Base-by-base conservation (phyloP, 306 rosid genomes). In the Gillenia trifoliata region DNA sequence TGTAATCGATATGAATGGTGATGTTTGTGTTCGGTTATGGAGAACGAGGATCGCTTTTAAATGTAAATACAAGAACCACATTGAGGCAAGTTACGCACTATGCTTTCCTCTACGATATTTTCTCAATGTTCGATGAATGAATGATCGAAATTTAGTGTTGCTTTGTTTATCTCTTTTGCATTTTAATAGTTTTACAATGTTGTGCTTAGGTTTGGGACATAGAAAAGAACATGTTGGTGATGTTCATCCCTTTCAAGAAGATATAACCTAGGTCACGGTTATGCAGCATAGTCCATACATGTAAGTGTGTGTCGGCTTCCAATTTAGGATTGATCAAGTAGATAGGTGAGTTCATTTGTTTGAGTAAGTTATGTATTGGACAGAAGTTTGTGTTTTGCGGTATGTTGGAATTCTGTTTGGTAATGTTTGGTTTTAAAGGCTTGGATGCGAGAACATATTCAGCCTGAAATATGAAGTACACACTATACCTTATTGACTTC, bases 171-270 rank as follows among this genome's bases (percentile, higher is more conserved):
- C n/a, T 71, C 8, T 28, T 72, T 70, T 2, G 3, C 41, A 8
- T n/a, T 38, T 38, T 38, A 38, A 38, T 38, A 8, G 41, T 38
- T 38, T 38, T 38, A 11, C 41, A 38, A 38, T 11, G 41, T 81
- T 75, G 59, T 38, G 47, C 66, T 33, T 80, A 93, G 98, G 92
- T 93, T 80, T 93, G 98, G 98, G 94, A 91, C 88, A 78, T 91
- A 45, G 94, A 87, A 64, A 80, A 81, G 80, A 91, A 89, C 81
- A 56, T 68, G 36, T 84, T 74, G 79, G 76, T 80, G 78, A 87
- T 73, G 86, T 81, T 73, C 86, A 82, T 73, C 38, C 70, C 77
- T 81, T 66, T 64, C 77, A 82, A 68, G 84, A 83, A 81, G 94
- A 89, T 75, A 87, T 93, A 54, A 88, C 96, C 31, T 80, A 86